phyloP scores from a whole-genome alignment of 1,139 yeast genomes.

The Protomyces macrosporus region DNA sequence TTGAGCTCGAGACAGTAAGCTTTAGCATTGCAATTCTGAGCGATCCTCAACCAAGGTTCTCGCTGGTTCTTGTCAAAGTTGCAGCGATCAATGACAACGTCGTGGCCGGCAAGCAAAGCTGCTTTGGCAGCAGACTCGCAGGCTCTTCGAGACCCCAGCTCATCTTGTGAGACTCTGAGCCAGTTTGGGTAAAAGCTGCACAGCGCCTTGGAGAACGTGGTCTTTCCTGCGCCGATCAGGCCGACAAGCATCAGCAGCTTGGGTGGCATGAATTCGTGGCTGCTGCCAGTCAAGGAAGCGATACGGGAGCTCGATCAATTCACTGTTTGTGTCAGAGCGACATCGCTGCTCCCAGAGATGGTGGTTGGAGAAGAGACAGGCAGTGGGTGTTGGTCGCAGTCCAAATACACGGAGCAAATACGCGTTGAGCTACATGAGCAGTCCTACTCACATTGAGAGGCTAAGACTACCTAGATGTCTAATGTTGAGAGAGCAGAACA shows the following conservation, averaged over 20 bases:
- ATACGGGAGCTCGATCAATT: too few species aligned
- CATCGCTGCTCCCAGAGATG: too few species aligned
- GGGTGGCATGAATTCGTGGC: background rate
- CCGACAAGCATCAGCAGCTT: background rate
- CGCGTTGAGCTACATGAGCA: too few species aligned
- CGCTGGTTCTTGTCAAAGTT: conserved; percentile 4
- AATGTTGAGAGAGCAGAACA: too few species aligned
- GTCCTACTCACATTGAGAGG: too few species aligned
- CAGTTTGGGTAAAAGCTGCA: background rate
- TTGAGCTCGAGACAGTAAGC: background rate
- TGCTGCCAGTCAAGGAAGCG: too few species aligned
- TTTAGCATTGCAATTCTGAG: background rate
- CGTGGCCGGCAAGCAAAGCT: background rate
- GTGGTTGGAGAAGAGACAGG: too few species aligned
- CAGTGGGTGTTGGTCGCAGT: too few species aligned
- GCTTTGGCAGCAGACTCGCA: background rate
- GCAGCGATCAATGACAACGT: conserved; percentile 1
- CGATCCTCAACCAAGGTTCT: background rate
- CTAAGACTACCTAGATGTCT: too few species aligned
- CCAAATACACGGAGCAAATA: too few species aligned
- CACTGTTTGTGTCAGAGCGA: too few species aligned
- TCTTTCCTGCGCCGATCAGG: conserved; percentile 2
- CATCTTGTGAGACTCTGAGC: conserved; percentile 3
- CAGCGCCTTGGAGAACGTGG: background rate
- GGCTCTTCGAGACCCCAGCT: conserved; percentile 2